Evolutionary conservation across 371 early-diverging fungal species (phyloP).

Genomic region (Rhizomucor miehei): DNA sequence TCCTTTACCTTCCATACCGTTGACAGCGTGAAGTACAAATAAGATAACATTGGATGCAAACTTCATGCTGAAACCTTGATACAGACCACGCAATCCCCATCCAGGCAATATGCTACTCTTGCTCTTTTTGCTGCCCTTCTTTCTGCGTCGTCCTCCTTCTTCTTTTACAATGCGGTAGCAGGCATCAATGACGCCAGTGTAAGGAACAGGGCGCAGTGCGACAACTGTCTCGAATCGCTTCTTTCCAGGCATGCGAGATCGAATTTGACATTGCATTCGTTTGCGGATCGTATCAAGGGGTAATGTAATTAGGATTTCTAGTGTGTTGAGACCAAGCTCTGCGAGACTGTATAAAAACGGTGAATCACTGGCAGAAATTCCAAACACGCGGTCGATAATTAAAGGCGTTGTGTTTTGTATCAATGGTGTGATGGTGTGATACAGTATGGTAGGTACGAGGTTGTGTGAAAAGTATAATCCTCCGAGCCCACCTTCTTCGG

Average conservation of each 20-base stretch:
- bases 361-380: conserved; percentile 59
- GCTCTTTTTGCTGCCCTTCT: conserved; percentile 16
- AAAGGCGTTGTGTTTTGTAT: conserved; percentile 68
- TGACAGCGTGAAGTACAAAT: conserved; percentile 59
- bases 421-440: conserved; percentile 72
- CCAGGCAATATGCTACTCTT: conserved; percentile 20
- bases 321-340: conserved; percentile 64
- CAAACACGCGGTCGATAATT: conserved; percentile 70
- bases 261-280: conserved; percentile 81
- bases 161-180: conserved; percentile 76
- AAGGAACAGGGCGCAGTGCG: conserved; percentile 73
- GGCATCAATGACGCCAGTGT: conserved; percentile 83
- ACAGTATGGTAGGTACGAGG: conserved; percentile 72
- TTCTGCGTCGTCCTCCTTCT: conserved; percentile 62
- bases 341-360: conserved; percentile 67
- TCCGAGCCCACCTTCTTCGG: conserved; percentile 80
- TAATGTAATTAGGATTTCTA: conserved; percentile 74
- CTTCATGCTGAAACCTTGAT: conserved; percentile 76
- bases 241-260: conserved; percentile 45
- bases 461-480: conserved; percentile 70
- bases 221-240: conserved; percentile 77
- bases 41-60: conserved; percentile 60
- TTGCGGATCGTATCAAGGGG: conserved; percentile 90
- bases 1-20: conserved; percentile 52
- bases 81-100: conserved; percentile 72